Base-by-base conservation (phyloP, 805 yeast species). In the Saturnispora galanensis region DNA sequence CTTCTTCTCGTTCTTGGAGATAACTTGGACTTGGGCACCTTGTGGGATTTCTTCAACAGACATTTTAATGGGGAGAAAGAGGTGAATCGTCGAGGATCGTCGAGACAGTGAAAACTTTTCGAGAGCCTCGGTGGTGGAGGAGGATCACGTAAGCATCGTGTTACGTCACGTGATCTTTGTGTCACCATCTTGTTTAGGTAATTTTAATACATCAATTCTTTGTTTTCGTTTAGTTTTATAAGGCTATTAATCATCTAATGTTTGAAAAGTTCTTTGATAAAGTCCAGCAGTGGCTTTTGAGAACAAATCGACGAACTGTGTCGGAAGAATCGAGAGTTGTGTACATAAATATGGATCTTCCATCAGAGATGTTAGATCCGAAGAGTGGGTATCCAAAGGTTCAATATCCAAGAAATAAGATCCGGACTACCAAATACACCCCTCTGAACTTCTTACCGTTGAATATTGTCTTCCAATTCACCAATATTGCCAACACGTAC, bases 1-100 rank as follows among this genome's bases (percentile, higher is more conserved):
- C 76, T 90, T 89, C 79, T 85, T 84, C 74, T 89, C 97, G 73
- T 86, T 83, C 73, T 83, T 85, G 66, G 87, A 74, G 68, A 84
- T 73, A 68, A 89, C 76, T 64, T 80, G 73, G 63, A 85, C 85
- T 65, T 78, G 78, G 59, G 93, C 83, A 58, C 90, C 93, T 67
- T 79, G 84, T 65, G 89, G 87, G 69, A 79, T 78, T 70, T 54
- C 56, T 51, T 55, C 59, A 41, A 51, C 48, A 42, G 66, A 57
- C 66, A 61, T 63, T 49, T 31, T 50, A 39, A 5, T 18, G 12
- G 32, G 10, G 38, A 31, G 18, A 18, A 12, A 28, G 21, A 29
- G 16, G 17, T 16, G 17, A 13, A 15, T 3, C 39, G 39, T 38
- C 41, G 35, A 32, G 7, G 26, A 21, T 21, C 18, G 34, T 28